Conservation (phyloP, 768 basidiomycete species). For the Chalciporus sphaerocephalus region DNA sequence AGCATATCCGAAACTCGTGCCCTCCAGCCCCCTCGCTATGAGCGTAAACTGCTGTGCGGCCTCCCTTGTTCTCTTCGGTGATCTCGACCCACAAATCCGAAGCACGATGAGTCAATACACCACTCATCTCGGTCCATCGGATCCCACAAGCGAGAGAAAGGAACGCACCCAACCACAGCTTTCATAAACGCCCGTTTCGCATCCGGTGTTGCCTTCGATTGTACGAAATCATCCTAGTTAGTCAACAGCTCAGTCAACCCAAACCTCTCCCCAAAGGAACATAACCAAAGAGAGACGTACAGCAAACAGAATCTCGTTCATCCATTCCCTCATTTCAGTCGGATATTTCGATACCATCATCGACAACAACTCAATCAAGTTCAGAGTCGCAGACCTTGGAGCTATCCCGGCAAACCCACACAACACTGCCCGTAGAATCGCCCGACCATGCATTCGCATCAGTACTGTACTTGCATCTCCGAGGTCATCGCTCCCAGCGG, state of each 20-base stretch:
- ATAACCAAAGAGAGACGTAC: slow-evolving; percentile 34
- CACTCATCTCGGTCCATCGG: background rate
- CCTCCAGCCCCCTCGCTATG: slow-evolving; percentile 78
- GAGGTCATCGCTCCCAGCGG: slow-evolving; percentile 59
- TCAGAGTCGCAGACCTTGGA: slow-evolving; percentile 77
- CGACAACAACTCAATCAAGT: slow-evolving; percentile 78
- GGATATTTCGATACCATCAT: slow-evolving; percentile 57
- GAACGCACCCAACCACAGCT: slow-evolving; percentile 57
- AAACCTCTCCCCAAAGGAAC: background rate
- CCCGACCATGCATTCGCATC: slow-evolving; percentile 51
- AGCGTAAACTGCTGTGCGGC: slow-evolving; percentile 86
- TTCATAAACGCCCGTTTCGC: slow-evolving; percentile 78
- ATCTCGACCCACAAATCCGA: slow-evolving; percentile 51
- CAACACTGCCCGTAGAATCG: slow-evolving; percentile 69
- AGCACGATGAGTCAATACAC: slow-evolving; percentile 1
- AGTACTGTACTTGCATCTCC: slow-evolving; percentile 50
- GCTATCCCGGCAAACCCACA: slow-evolving; percentile 80
- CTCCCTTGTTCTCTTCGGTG: slow-evolving; percentile 68
- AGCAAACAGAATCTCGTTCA: slow-evolving; percentile 63
- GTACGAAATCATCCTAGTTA: slow-evolving; percentile 65
- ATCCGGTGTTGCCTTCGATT: slow-evolving; percentile 65
- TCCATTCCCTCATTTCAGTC: slow-evolving; percentile 60
- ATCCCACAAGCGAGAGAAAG: background rate
- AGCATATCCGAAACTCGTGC: slow-evolving; percentile 82
- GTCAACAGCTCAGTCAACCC: background rate